Evolutionary conservation across 495 filamentous ascomycete species (phyloP).

Genomic region (Aspergillus mulundensis): DNA sequence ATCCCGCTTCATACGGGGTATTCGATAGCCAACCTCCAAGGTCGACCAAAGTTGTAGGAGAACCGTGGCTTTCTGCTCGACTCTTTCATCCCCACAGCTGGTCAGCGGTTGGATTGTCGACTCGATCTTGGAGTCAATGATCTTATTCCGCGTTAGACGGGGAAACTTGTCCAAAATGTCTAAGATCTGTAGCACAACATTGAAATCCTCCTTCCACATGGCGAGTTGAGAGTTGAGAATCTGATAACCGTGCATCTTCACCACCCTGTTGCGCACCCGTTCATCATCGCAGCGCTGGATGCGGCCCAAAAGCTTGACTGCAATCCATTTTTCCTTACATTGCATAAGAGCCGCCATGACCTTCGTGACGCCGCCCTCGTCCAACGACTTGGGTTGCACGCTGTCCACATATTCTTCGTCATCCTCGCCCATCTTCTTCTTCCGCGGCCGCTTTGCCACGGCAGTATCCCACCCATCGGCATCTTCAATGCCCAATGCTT

Average conservation of each 20-base stretch:
- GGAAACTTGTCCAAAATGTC: slow-evolving; percentile 88
- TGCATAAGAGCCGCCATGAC: slow-evolving; percentile 99
- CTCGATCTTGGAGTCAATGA: slow-evolving; percentile 94
- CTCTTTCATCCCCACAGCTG: slow-evolving; percentile 65
- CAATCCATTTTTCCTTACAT: slow-evolving; percentile 99
- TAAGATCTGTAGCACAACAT: slow-evolving; percentile 82
- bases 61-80: slow-evolving; percentile 63
- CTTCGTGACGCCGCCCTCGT: slow-evolving; percentile 87
- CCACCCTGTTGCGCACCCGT: slow-evolving; percentile 78
- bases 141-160: slow-evolving; percentile 92
- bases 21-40: slow-evolving; percentile 88
- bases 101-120: slow-evolving; percentile 69
- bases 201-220: slow-evolving; percentile 81
- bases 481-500: slow-evolving; percentile 94
- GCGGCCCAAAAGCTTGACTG: slow-evolving; percentile 85
- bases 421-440: slow-evolving; percentile 90
- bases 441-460: slow-evolving; percentile 81
- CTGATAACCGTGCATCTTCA: slow-evolving; percentile 95
- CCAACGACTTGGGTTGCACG: slow-evolving; percentile 75
- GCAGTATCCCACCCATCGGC: slow-evolving; percentile 86
- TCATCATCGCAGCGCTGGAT: slow-evolving; percentile 91
- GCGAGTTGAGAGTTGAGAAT: slow-evolving; percentile 83
- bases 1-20: slow-evolving; percentile 76
- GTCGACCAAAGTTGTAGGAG: slow-evolving; percentile 84
- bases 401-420: slow-evolving; percentile 97